Conservation (phyloP, 352 stramenopile genomes). For the Phytophthora megakarya region DNA sequence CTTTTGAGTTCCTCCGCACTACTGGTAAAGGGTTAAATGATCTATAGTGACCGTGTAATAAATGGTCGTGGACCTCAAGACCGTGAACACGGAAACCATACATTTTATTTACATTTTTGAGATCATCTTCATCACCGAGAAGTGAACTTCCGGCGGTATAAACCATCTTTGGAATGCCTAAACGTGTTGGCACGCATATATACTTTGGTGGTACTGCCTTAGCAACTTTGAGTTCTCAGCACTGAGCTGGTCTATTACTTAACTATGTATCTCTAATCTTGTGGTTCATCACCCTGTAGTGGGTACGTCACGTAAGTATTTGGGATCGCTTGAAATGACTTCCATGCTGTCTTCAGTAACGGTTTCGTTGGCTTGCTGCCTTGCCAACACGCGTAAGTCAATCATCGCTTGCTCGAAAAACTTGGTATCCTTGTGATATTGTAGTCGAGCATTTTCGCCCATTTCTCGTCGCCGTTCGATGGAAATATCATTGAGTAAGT, state of each 20-base stretch:
- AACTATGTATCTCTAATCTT: slow-evolving; percentile 20
- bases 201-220: slow-evolving; percentile 1
- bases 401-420: slow-evolving; percentile 58
- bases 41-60: no score
- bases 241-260: slow-evolving; percentile 20
- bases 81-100: no score
- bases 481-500: slow-evolving; percentile 39
- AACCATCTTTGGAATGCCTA: no score
- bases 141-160: no score
- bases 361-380: slow-evolving; percentile 13
- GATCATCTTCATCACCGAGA: no score
- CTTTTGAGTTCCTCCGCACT: no score
- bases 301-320: slow-evolving; percentile 10
- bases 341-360: slow-evolving; percentile 9
- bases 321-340: slow-evolving; percentile 14
- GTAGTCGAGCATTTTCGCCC: slow-evolving; percentile 39
- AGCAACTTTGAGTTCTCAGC: slow-evolving; percentile 4
- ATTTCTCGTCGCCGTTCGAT: slow-evolving; percentile 38
- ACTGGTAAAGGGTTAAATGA: no score
- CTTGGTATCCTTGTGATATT: slow-evolving; percentile 63
- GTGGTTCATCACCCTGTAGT: slow-evolving; percentile 6
- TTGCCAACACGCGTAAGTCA: slow-evolving; percentile 35
- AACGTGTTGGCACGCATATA: no score
- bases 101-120: no score
- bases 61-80: no score